Base-by-base conservation (phyloP, 2,329 filamentous ascomycete species). In the Sclerotinia minor region DNA sequence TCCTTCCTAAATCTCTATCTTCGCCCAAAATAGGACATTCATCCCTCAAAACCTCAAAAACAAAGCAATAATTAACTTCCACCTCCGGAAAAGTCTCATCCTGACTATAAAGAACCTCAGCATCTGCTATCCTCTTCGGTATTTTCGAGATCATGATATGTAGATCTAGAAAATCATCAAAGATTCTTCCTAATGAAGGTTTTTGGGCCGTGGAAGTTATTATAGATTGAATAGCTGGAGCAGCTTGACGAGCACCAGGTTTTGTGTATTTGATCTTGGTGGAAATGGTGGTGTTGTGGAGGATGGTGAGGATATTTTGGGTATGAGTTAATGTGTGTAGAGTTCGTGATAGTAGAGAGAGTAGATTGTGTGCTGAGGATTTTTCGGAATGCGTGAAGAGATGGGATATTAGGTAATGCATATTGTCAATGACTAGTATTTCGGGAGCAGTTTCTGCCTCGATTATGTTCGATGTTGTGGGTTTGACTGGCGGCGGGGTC, bases 351-450 rank as follows among this genome's bases (percentile, higher is more conserved):
- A 88, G 80, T n/a, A 79, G 76, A 45, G 81, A 79, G n/a, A 86
- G 77, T 17, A 78, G 77, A 5, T 75, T 73, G 76, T 87, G 85
- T 1, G 85, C 85, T 71, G 82, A 71, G 81, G 79, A 26, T 47
- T 71, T 73, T 57, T 76, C 74, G 69, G 80, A 80, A 67, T 81
- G 79, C 1, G 83, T 78, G 76, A 87, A 87, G 60, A 87, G 79
- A 5, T 80, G 76, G 35, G 80, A 81, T 26, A 88, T 79, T 5
- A 88, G 79, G 21, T 78, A 72, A 2, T 83, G 83, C 73, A 85
- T 81, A 76, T 86, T 83, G 9, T 85, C 85, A 65, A 87, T 77
- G 65, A 88, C 77, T 57, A 88, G 80, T 50, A 87, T 76, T 66
- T 82, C 80, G 9, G 53, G 44, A 50, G 7, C 38, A 5, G 69